Percentiles rank a stretch among this genome's conserved stretches.
Evolutionary conservation across 1,284 basidiomycete genomes (phyloP).

Genomic region (Athelia sp.): DNA sequence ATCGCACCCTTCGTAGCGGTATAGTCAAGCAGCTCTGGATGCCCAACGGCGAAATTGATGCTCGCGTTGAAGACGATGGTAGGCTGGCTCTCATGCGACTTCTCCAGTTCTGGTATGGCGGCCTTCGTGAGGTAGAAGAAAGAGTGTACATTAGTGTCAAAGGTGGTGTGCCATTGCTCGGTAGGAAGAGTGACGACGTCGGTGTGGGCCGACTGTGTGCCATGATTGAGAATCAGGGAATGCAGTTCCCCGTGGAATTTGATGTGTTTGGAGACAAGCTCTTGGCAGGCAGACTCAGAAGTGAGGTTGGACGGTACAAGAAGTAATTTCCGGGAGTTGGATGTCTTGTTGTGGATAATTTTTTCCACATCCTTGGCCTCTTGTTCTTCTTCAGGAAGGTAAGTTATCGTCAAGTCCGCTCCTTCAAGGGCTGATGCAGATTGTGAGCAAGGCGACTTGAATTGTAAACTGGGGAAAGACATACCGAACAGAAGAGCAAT

Average conservation of each 20-base stretch:
- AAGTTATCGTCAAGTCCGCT: constrained; percentile 47
- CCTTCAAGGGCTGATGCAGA: constrained; percentile 45
- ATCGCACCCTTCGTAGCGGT: constrained; percentile 54
- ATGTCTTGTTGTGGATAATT: constrained; percentile 28
- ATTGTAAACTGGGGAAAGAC: constrained; percentile 13
- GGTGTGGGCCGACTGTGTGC: constrained; percentile 42
- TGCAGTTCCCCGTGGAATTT: constrained; percentile 36
- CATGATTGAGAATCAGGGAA: constrained; percentile 48
- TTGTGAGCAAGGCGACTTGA: constrained; percentile 1
- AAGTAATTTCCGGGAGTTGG: constrained; percentile 35
- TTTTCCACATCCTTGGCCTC: constrained; percentile 37
- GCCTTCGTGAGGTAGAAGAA: constrained; percentile 52
- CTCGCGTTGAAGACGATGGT: constrained; percentile 48
- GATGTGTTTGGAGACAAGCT: constrained; percentile 39
- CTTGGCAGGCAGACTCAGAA: constrained; percentile 35
- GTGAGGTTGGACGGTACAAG: constrained; percentile 38
- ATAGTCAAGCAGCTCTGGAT: constrained; percentile 51
- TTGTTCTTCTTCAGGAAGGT: constrained; percentile 42
- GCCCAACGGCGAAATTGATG: constrained; percentile 46
- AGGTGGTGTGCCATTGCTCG: constrained; percentile 49
- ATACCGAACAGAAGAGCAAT: constrained; percentile 31
- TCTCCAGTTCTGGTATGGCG: constrained; percentile 29
- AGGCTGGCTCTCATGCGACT: constrained; percentile 26
- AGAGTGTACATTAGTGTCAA: constrained; percentile 44
- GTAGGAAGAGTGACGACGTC: constrained; percentile 37